Evolutionary conservation across 2,329 filamentous ascomycete genomes (phyloP), one percentile per base, ranked within the genome.

Genomic region (Coleophoma crateriformis): DNA sequence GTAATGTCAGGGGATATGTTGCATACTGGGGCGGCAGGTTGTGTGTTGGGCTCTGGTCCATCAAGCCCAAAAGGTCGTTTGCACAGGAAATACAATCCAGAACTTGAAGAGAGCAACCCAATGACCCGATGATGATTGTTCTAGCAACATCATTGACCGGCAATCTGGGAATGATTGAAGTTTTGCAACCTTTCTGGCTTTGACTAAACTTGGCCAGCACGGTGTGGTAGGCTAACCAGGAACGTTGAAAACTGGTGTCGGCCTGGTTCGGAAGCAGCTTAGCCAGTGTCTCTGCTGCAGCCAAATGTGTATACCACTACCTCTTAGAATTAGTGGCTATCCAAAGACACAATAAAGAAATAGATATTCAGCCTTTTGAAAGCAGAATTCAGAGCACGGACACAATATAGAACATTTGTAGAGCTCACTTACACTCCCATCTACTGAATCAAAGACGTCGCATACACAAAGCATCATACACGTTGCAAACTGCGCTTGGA

Each of bases 391-490:
- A 10, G 6, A 27, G 27, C 6, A 27, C 27, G 27, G 27, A 27
- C 8, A 27, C 6, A 7, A 4, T 27, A 27, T 27, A 27, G 27
- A 27, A 27, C 8, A 27, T 7, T 27, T 27, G 27, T 7, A 27
- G 27, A 27, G 27, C 27, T 27, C 27, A 27, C 27, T 27, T 27
- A 27, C 27, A 27, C 27, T 27, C 1, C 70, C 71, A 52, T 76
- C 73, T 0, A 63, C 67, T 46, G 73, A 71, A 50, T 76, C 73
- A 55, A 76, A 76, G 12, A 76, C 72, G 57, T 71, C 74, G 50
- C 75, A 74, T 14, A 76, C 72, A 47, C 72, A 75, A 7, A 76
- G 65, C 72, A 76, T 75, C 73, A 76, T 73, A 7, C 70, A 74
- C 12, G 71, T 68, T 13, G 73, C 71, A 46, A 75, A 63, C 50